These are phyloP conservation scores for Paecilomyces sp. DNA, from an alignment of 2,329 filamentous ascomycete genomes.

Conservation along the genomic window DNA sequence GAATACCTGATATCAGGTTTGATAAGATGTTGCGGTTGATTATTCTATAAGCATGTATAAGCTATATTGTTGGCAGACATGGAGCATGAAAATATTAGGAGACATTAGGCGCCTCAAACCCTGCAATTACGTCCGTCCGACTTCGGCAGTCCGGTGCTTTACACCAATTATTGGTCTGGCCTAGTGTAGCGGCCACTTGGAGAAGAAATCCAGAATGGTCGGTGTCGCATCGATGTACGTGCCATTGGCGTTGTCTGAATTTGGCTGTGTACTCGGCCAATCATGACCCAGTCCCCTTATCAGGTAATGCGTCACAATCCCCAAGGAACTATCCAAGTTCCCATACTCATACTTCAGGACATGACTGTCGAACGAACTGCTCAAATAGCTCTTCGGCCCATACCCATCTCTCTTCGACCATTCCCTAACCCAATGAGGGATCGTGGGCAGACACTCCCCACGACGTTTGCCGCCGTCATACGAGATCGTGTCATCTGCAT, in stretches of 20 bases:
- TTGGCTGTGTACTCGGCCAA: conserved; percentile 14
- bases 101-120: too few relatives aligned
- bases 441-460: conserved; percentile 12
- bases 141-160: neutral
- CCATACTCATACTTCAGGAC: conserved; percentile 6
- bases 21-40: neutral
- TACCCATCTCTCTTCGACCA: conserved; percentile 20
- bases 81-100: neutral
- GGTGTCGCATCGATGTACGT: conserved; percentile 14
- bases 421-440: conserved; percentile 12
- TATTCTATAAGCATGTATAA: too few relatives aligned
- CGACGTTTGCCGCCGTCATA: conserved; percentile 28
- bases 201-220: conserved; percentile 14
- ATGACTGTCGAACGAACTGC: neutral
- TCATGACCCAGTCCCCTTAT: conserved; percentile 9
- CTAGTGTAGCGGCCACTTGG: neutral
- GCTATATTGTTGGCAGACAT: neutral
- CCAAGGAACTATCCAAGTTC: neutral
- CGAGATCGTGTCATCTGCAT: conserved; percentile 32
- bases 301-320: conserved; percentile 10
- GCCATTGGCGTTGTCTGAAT: conserved; percentile 9
- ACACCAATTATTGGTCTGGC: neutral
- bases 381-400: conserved; percentile 2
- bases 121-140: too few relatives aligned
- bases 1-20: neutral